Base-by-base conservation (phyloP, 2,329 filamentous ascomycete species). In the Alternaria rosae region DNA sequence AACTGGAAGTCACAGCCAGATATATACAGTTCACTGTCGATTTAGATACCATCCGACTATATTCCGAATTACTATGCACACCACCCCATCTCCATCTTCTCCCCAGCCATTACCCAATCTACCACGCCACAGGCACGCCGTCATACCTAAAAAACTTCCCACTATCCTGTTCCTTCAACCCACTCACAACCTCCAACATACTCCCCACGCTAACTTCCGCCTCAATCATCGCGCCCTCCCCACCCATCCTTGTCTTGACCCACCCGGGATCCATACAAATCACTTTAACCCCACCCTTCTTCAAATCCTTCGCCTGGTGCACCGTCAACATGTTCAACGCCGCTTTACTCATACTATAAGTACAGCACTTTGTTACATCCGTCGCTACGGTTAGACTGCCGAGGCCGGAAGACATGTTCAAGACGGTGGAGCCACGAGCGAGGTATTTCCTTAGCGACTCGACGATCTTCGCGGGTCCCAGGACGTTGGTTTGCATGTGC, bases 391-490 rank as follows among this genome's bases (percentile, higher is more conserved):
- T 70, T 72, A 79, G 65, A 54, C 69, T 74, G 1, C 69, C 78
- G 4, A 80, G 65, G 3, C 78, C 78, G 15, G 67, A 73, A 12
- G 73, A 70, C 70, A 80, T 70, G 61, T 80, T 80, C 67, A 80
- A 57, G 4, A 80, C 72, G 5, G 74, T 66, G 4, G 73, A 77
- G 9, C 73, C 70, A 1, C 70, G 45, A 6, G 72, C 71, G 1
- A 80, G 62, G n/a, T 77, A 71, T 26, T 62, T 66, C 12, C 64
- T 55, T 0, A 85, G 64, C 2, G 76, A 75, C 67, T 84, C 76
- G 0, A 83, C 77, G 7, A 80, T 76, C 59, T 82, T 82, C 1
- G 83, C 82, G 0, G 83, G 83, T 0, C 83, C 84, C 17, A 84
- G 57, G 4, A 85, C 82, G 57, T 85, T 85, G 64, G 79, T 71